These are phyloP conservation scores for Platanthera zijinensis DNA, from an alignment of 106 monocot genomes.

Conservation along the genomic window DNA sequence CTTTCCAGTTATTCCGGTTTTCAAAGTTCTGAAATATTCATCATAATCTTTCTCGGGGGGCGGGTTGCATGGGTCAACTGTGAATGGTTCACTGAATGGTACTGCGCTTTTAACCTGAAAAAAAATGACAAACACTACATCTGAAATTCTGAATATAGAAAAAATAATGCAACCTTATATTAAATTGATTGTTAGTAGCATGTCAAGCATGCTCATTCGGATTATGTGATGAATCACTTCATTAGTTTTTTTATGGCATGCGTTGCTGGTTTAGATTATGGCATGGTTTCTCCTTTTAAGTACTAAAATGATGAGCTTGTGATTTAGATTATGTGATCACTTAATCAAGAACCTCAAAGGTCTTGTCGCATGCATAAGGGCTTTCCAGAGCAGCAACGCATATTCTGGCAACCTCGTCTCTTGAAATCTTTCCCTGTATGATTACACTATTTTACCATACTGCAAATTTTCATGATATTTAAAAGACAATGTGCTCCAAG, in stretches of 20 bases:
- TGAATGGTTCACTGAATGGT: conserved; percentile 75
- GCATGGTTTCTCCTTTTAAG: no score
- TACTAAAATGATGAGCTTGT: no score
- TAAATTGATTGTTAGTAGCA: no score
- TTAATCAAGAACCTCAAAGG: conserved; percentile 60
- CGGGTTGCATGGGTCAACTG: conserved; percentile 74
- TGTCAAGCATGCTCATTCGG: no score
- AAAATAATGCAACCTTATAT: background rate
- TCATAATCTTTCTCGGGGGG: conserved; percentile 78
- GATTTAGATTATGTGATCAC: background rate
- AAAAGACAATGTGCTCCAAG: background rate
- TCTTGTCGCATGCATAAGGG: conserved; percentile 76
- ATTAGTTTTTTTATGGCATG: no score
- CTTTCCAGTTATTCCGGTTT: conserved; percentile 84
- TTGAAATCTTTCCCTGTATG: conserved; percentile 76
- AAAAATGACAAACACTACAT: background rate
- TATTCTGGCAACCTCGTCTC: conserved; percentile 89
- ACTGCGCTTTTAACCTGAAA: conserved; percentile 79
- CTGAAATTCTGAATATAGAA: background rate
- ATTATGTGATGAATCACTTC: no score
- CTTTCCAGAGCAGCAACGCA: conserved; percentile 80
- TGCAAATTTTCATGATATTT: background rate
- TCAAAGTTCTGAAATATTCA: conserved; percentile 57
- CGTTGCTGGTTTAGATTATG: no score
- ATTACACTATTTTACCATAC: background rate